Evolutionary conservation across 1,139 yeast species (phyloP), one percentile per base, ranked within the genome.

Genomic region (Pichia sp.): DNA sequence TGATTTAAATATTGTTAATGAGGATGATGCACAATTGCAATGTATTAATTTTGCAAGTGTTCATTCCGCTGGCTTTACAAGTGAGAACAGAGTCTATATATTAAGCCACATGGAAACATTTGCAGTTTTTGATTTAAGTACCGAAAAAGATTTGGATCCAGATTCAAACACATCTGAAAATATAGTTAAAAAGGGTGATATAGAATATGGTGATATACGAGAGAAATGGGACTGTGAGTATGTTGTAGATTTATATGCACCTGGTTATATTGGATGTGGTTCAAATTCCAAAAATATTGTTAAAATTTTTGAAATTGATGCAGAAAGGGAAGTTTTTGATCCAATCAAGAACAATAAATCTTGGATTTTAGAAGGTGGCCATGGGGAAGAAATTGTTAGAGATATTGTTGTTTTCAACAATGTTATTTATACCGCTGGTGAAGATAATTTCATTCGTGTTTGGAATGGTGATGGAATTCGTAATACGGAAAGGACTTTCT

Each of bases 61-160:
- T 10, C 97, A 90, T 63, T 74, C 87, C 9, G 84, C 95, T 35
- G 84, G 87, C 30, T 92, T 92, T 69, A 59, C 80, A 30, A 67
- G 76, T 8, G 71, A 75, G 10, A 69, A 69, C 37, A 68, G 94
- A 56, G 76, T 92, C 6, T 78, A 76, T 43, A 82, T 90, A 0
- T 67, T 92, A 41, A 82, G 96, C 1, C 97, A 94, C 58, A 89
- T 90, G 94, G 98, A 92, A 60, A 89, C 97, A 0, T 73, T 90
- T 53, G 76, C 87, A 6, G 73, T 90, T 47, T 72, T 74, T 52
- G 78, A 76, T 56, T 39, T 56, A 7, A 55, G 54, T n/a, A 53
- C 57, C 1, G 89, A 82, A 41, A 71, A 67, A 7, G 54, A 51
- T 11, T 28, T 50, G 6, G 39, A 48, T 33, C 48, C 48, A 2